Base-by-base conservation (phyloP, 345 rosid species). In the Reutealis trisperma region DNA sequence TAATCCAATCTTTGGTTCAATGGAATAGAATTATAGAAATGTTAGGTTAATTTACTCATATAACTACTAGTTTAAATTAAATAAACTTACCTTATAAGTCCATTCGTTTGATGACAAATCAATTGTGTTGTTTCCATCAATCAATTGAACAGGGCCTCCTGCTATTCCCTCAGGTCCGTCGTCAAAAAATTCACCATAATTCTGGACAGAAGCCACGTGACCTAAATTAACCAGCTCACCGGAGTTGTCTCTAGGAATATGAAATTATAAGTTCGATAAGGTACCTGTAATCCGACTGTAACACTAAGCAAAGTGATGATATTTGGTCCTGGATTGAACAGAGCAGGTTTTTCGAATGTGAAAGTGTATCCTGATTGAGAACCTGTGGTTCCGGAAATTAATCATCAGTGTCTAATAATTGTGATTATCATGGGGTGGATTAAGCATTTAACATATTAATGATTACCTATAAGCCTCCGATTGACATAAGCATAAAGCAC, bases 211-310 rank as follows among this genome's bases (percentile, higher is more conserved):
- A 4, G 21, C 0, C 8, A 18, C 13, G 21, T 37, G 63, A 57
- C 34, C 44, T 34, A 34, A 34, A 34, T 1, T 1, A 4, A 34
- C 5, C 5, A 34, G 5, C 37, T 34, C 3, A 34, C 5, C 37
- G 37, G 37, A 34, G 37, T 34, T 1, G 5, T 34, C 37, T 34
- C 5, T 4, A 4, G 3, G 37, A 34, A 34, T 34, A 34, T 34
- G 37, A 34, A 34, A 2, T 34, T 34, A 34, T 34, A 5, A 34
- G 5, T 34, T 34, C 19, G 1, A 15, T 16, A 2, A 2, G 1
- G 4, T 59, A 78, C 73, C 72, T 68, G 67, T 7, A 73, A 37
- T 58, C 82, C 82, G 24, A 79, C 77, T 0, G 78, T 79, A 18
- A 61, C 73, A 61, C 82, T 79, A 14, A 79, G 73, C 42, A 79